Conservation (phyloP, 1,284 basidiomycete species). For the Earliella scabrosa region DNA sequence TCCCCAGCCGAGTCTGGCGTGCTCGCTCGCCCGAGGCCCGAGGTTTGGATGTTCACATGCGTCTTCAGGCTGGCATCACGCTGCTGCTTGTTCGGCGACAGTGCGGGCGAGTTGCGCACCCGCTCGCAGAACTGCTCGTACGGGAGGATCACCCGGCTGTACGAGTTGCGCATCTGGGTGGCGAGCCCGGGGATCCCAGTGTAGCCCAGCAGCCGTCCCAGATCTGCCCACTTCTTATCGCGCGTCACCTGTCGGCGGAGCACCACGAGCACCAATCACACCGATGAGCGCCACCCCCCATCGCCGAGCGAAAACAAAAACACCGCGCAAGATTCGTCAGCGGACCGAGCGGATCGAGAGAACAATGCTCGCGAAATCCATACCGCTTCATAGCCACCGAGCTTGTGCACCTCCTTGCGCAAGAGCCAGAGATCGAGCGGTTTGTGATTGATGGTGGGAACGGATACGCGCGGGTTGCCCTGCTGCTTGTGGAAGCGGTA, state of each 20-base stretch:
- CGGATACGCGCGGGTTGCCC: constrained; percentile 83
- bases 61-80: constrained; percentile 45
- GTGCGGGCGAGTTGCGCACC: constrained; percentile 65
- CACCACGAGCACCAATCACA: constrained; percentile 23
- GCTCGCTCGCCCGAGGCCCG: constrained; percentile 44
- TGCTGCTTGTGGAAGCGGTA: constrained; percentile 93
- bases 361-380: constrained; percentile 14
- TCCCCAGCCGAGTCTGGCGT: constrained; percentile 21
- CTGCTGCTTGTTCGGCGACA: constrained; percentile 42
- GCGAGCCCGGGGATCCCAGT: constrained; percentile 82
- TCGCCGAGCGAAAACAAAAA: too few species aligned
- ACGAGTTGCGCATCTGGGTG: constrained; percentile 89
- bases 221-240: constrained; percentile 84
- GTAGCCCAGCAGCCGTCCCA: constrained; percentile 85
- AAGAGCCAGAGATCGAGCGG: constrained; percentile 93
- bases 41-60: constrained; percentile 45
- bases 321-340: constrained; percentile 9
- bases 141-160: constrained; percentile 89
- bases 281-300: not conserved
- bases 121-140: constrained; percentile 91
- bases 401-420: constrained; percentile 87
- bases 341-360: constrained; percentile 1
- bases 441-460: constrained; percentile 92
- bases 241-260: constrained; percentile 63
- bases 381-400: constrained; percentile 89